Evolutionary conservation across 2,329 filamentous ascomycete genomes (phyloP), one percentile per base, ranked within the genome.

Genomic region (Coleophoma eucalyptorum): DNA sequence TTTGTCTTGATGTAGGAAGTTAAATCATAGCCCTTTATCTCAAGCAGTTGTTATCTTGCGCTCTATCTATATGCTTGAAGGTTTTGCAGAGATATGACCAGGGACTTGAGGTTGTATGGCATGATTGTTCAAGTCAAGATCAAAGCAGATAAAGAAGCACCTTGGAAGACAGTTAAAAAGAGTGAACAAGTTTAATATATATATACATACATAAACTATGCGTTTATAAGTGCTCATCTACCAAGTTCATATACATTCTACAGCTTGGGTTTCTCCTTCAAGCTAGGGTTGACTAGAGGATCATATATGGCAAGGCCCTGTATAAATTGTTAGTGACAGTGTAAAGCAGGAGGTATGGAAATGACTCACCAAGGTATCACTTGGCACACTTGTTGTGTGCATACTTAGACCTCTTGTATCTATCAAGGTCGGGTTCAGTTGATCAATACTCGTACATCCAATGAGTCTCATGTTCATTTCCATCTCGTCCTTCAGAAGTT

Each of bases 381-480:
- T 64, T 11, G 85, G 84, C 34, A 86, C 80, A 38, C 67, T 62
- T 2, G 80, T 77, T 12, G 71, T 74, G 62, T 88, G 86, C 56
- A 76, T 74, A 56, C 72, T 77, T 59, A 97, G 66, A 3, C 86
- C 89, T 54, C 87, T 76, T 0, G 83, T 81, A 66, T 99, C 94
- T 18, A 99, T 69, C 68, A 99, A 72, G 21, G 83, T 84, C 0
- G 92, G 87, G 55, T 88, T 89, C 55, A 99, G 72, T 60, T 99
- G 84, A 34, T 84, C 83, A 32, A 99, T 69, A 53, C 72, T 84
- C 18, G 78, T 81, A 52, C 84, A 89, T 10, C 94, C 94, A 60
- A 99, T 90, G 56, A 99, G 74, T 6, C 94, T 83, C 94, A 99
- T 97, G 65, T 93, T 94, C 93, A 97, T 97, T 74, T 95, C 91